Evolutionary conservation across 2,329 filamentous ascomycete species (phyloP), one percentile per base, ranked within the genome.

Genomic region (Aspergillus sp.): DNA sequence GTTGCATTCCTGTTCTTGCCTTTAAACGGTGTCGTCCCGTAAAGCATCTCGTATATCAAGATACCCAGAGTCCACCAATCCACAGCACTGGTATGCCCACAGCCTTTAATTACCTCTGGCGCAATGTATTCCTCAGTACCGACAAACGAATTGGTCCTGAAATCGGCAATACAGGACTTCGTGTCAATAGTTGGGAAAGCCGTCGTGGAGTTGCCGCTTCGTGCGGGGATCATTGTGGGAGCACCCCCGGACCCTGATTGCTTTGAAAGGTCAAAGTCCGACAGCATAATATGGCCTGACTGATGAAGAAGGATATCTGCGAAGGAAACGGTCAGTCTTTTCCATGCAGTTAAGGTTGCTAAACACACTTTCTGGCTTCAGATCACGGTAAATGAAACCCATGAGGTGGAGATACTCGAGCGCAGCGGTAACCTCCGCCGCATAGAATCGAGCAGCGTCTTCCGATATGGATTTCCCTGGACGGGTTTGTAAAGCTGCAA

Each of bases 11-110:
- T 86, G 76, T 97, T 99, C 85, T 99, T 98, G 66, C 95, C 95
- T 81, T 99, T 99, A 84, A 99, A 99, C 1, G 95, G 95, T 0
- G 95, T 99, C 0, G 93, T 99, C 55, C 95, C 95, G 78, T 93
- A 99, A 37, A 99, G 82, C 95, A 99, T 99, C 77, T 99, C 95
- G 74, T 98, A 99, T 56, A 99, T 92, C 70, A 99, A 78, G 65
- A 99, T 98, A 19, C 95, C 95, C 53, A 99, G 77, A 0, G 95
- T 99, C 95, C 95, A 99, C 95, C 95, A 99, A 75, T 99, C 95
- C 14, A 99, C 95, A 14, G 95, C 95, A 72, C 93, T 98, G 7
- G 95, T 99, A 77, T 99, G 95, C 23, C 95, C 95, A 71, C 93
- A 97, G 40, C 95, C 95, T 78, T 98, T 98, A 74, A 99, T 99